Base-by-base conservation (phyloP, 2,329 filamentous ascomycete genomes). In the Pseudocercospora fuligena region DNA sequence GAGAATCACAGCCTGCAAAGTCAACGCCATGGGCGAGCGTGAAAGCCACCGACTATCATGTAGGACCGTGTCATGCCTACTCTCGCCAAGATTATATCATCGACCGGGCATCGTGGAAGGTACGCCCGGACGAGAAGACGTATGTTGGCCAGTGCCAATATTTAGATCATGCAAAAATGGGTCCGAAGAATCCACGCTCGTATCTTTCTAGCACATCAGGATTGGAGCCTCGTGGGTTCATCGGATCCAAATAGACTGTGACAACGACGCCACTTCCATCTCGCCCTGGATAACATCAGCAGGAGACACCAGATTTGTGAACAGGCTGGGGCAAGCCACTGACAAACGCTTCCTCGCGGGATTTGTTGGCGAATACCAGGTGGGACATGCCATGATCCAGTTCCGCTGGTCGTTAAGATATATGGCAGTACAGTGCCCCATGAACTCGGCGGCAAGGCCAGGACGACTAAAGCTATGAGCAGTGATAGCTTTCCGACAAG, bases 231-330 rank as follows among this genome's bases (percentile, higher is more conserved):
- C 51, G n/a, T 27, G 51, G 27, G 14, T 56, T 33, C 8, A 12
- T 14, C 11, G 31, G 31, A 33, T 33, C 51, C n/a, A 14, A 14
- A 14, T 56, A 56, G 51, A 56, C 51, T 25, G 51, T 56, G 27
- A 56, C 51, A 16, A 56, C 51, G n/a, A 56, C 27, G 51, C 51
- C 51, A 8, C 19, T 25, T 27, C 51, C n/a, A n/a, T 56, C 51
- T 7, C 11, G n/a, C 51, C 51, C 51, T 56, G 51, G 9, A 9
- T 14, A 8, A 16, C 16, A 16, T 56, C 51, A 56, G 51, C 51
- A 27, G 2, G 16, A 8, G 19, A 33, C 8, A 31, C 8, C 31
- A 33, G 31, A 33, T 9, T 33, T 33, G 5, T 6, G 2, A 33
- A 33, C 9, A 33, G 31, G 12, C 31, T 12, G 31, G 31, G 9